Evolutionary conservation across 2,329 filamentous ascomycete species (phyloP), one percentile per base, ranked within the genome.

Genomic region (Alternaria atra): DNA sequence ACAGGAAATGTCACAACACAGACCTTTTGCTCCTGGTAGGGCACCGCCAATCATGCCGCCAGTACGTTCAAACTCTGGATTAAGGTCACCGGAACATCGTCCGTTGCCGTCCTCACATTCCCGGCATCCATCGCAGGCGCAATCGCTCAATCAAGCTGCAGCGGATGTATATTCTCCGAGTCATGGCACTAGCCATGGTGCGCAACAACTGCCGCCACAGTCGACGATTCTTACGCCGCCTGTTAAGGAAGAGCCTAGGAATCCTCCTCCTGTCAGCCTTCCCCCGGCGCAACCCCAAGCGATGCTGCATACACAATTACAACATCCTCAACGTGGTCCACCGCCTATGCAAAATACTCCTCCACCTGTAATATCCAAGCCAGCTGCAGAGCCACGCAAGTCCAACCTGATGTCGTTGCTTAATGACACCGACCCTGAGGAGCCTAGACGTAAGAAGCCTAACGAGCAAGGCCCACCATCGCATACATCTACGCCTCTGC

Each of bases 321-420:
- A 66, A 20, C 73, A 72, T 46, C 42, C 68, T 20, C 73, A 73
- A 6, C 64, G 64, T 32, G 43, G 55, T 29, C 73, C 69, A 47
- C 58, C 69, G 34, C 55, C 71, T 44, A 35, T 60, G 47, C 70
- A 72, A 35, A 61, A 61, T 30, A 59, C 58, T 0, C 63, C 70
- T 7, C 65, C 70, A 1, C 60, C 72, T 40, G 59, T 60, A 35
- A 57, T 57, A 52, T 63, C 71, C 2, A 74, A 75, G 53, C 73
- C 77, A 60, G 65, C 69, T 13, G 55, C 69, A n/a, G 73, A 75
- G 52, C 74, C 76, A 8, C 73, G 73, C 44, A 79, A 75, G 55
- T 79, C 77, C 6, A 79, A 79, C 51, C 39, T 80, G 13, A 67
- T 79, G 55, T 78, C 76, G 4, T 55, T 80, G 15, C 71, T 80